Percentiles rank a stretch among this genome's conserved stretches.
Conservation (phyloP, 2,329 filamentous ascomycete species). For the Annulohypoxylon truncatum region DNA sequence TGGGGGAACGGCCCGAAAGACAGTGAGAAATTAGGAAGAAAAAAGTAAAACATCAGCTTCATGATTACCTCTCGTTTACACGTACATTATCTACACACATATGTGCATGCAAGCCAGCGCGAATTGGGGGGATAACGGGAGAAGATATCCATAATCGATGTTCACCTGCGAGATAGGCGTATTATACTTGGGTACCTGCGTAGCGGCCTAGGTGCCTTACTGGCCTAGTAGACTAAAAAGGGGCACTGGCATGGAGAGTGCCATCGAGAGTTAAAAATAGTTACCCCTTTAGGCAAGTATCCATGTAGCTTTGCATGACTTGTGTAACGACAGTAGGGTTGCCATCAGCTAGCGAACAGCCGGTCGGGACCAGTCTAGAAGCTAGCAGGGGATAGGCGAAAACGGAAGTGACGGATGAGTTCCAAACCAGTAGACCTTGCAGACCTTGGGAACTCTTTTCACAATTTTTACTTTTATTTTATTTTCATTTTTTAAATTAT, state of each 20-base stretch:
- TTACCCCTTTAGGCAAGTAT: conserved; percentile 30
- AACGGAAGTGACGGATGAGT: conserved; percentile 35
- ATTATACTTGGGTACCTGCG: background rate
- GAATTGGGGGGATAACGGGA: conserved; percentile 12
- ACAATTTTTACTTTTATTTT: background rate
- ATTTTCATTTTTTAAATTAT: background rate
- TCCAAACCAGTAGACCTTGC: conserved; percentile 37
- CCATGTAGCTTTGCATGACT: conserved; percentile 7
- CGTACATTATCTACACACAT: background rate
- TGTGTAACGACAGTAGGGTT: conserved; percentile 24
- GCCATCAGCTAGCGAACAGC: conserved; percentile 22
- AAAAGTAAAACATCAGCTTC: conserved; percentile 2
- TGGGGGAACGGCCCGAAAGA: conserved; percentile 29
- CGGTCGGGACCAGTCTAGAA: conserved; percentile 31
- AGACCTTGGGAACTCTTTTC: background rate
- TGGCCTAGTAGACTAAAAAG: conserved; percentile 2
- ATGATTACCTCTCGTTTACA: conserved; percentile 13
- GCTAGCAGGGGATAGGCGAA: conserved; percentile 13
- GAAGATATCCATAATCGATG: conserved; percentile 1
- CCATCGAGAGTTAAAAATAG: background rate
- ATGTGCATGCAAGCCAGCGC: conserved; percentile 17
- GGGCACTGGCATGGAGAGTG: too few species aligned
- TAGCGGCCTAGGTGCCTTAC: background rate
- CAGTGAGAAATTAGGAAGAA: conserved; percentile 2
- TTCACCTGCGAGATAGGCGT: background rate